Conservation (phyloP, 169 alveolate species). For the Besnoitia besnoiti region DNA sequence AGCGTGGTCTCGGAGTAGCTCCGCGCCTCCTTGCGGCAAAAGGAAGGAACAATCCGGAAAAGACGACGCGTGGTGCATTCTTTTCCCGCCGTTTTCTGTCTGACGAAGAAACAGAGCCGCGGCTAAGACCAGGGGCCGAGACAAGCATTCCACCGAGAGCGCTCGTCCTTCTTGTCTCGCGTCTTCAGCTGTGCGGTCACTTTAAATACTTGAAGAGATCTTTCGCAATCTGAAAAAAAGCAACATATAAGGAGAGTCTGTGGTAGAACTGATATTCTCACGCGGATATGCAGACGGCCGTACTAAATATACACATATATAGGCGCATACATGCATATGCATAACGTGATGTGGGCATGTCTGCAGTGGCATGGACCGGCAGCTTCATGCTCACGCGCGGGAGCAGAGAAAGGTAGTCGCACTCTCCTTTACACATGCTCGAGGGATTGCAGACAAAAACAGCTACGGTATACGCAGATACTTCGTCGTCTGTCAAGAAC, state of each 20-base stretch:
- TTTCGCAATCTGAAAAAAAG: constrained; percentile 60
- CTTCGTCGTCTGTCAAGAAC: not conserved
- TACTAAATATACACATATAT: not conserved
- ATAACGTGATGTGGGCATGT: not conserved
- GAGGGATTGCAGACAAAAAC: not conserved
- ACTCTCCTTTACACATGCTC: not conserved
- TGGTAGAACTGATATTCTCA: not conserved
- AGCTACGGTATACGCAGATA: not conserved
- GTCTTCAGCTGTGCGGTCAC: constrained; percentile 7
- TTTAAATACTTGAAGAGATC: constrained; percentile 64
- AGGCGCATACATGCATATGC: not conserved
- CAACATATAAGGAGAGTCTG: not conserved
- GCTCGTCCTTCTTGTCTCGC: not conserved
- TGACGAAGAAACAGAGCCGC: no score
- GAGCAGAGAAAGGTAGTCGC: not conserved
- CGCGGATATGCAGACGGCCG: not conserved
- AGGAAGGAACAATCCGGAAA: no score
- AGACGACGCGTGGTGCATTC: no score
- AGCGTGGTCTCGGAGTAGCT: no score
- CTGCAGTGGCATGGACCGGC: no score
- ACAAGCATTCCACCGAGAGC: no score
- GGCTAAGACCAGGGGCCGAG: no score
- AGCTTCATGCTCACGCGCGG: no score
- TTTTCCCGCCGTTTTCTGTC: no score
- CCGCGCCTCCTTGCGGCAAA: no score